Conservation (phyloP, 306 rosid genomes). For the Vigna radiata region DNA sequence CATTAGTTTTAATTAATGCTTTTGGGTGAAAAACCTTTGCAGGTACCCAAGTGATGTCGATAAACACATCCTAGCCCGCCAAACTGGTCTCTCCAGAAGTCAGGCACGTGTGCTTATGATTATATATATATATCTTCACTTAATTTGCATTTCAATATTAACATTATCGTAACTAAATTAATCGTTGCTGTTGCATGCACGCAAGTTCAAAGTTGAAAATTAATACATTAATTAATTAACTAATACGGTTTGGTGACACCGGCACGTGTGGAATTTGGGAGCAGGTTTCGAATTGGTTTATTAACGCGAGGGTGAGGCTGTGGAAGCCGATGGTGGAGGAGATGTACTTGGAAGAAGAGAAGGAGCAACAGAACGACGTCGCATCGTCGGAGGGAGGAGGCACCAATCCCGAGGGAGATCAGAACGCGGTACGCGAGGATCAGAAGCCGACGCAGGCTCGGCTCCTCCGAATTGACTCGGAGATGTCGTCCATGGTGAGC, state of each 20-base stretch:
- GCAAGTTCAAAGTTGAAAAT: slow-evolving; percentile 34
- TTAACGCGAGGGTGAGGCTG: slow-evolving; percentile 93
- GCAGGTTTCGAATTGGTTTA: slow-evolving; percentile 98
- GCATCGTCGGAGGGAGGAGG: slow-evolving; percentile 55
- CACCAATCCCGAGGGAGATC: background rate
- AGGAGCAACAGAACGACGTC: slow-evolving; percentile 48
- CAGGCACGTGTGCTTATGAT: slow-evolving; percentile 64
- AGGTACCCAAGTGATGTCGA: slow-evolving; percentile 99
- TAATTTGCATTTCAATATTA: background rate
- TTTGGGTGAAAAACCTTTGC: slow-evolving; percentile 42
- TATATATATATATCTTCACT: background rate
- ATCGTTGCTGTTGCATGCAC: slow-evolving; percentile 31
- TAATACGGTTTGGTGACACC: slow-evolving; percentile 38
- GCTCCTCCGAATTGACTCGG: slow-evolving; percentile 63
- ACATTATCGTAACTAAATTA: background rate
- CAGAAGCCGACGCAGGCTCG: slow-evolving; percentile 44
- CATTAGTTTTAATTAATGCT: slow-evolving; percentile 24
- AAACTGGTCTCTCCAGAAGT: slow-evolving; percentile 98
- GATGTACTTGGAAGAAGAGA: slow-evolving; percentile 85
- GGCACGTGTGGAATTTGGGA: background rate
- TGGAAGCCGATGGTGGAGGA: slow-evolving; percentile 99
- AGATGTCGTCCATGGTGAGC: slow-evolving; percentile 50
- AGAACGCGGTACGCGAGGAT: slow-evolving; percentile 1
- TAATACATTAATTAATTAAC: background rate
- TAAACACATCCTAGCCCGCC: slow-evolving; percentile 95